phyloP scores from a whole-genome alignment of 768 basidiomycete genomes.

The Phaeotremella fagi region DNA sequence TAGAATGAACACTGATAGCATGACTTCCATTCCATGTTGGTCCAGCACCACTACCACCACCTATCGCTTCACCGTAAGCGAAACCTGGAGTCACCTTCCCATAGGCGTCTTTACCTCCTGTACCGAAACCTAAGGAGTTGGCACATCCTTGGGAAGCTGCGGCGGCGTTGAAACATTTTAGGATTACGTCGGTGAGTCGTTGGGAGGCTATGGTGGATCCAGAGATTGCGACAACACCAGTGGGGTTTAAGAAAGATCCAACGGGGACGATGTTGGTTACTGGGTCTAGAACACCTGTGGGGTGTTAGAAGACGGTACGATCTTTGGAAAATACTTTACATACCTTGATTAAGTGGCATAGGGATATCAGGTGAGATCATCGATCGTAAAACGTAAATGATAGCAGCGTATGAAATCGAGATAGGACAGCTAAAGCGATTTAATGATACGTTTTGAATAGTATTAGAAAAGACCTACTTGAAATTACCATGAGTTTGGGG shows the following conservation, averaged over 20 bases:
- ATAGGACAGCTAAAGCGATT: constrained; percentile 11
- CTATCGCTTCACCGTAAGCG: constrained; percentile 23
- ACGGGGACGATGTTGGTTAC: constrained; percentile 23
- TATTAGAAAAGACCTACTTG: constrained; percentile 5
- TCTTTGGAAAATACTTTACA: too few relatives aligned
- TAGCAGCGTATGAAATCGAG: constrained; percentile 17
- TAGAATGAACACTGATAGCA: constrained; percentile 7
- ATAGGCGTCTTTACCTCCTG: constrained; percentile 17
- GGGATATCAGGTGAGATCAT: constrained; percentile 12
- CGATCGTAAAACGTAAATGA: constrained; percentile 23
- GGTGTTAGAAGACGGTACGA: too few relatives aligned
- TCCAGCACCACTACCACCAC: constrained; percentile 27
- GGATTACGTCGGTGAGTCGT: constrained; percentile 25
- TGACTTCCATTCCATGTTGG: constrained; percentile 19
- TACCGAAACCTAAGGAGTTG: constrained; percentile 24
- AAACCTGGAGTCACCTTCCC: constrained; percentile 16
- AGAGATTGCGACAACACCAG: constrained; percentile 16
- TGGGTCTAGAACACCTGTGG: constrained; percentile 1
- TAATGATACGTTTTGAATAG: neutral
- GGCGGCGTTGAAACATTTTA: constrained; percentile 21
- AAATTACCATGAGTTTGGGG: constrained; percentile 22
- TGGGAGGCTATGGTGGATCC: constrained; percentile 27
- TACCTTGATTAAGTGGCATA: constrained; percentile 13
- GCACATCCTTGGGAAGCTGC: constrained; percentile 29
- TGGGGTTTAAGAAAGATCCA: constrained; percentile 16